Evolutionary conservation across 805 yeast species (phyloP), one percentile per base, ranked within the genome.

Genomic region (Wickerhamiella dianesei): DNA sequence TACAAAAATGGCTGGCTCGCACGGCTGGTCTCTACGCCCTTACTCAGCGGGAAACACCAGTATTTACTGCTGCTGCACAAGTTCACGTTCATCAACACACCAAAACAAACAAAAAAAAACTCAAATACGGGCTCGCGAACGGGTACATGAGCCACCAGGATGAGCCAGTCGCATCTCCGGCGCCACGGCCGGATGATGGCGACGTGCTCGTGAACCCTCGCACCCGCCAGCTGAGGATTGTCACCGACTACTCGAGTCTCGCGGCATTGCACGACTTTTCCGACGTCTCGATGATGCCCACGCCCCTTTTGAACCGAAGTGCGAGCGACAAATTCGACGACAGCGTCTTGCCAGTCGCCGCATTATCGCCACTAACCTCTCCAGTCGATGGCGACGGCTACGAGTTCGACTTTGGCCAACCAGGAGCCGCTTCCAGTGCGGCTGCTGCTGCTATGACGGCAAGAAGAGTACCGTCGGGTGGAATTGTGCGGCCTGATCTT

Each of bases 391-490:
- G 32, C 12, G 32, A 25, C 32, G 32, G 32, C 32, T 25, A 25
- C 32, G 32, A 25, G 6, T 25, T 25, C 32, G 32, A 25, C 12
- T 25, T 25, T 25, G 32, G 32, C 32, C 32, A 25, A 25, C 32
- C 6, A 12, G 12, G 9, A 25, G 6, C 32, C 32, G 12, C 12
- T 25, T 12, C 32, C 9, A 25, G 9, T 25, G 41, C 42, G 37
- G 35, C 21, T 40, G 35, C 12, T 6, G 21, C 17, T 6, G n/a
- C n/a, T 19, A 35, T 36, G 18, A 41, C 45, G n/a, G 44, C 43
- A 14, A 47, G 50, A 41, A 40, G 44, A 44, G 45, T 47, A 3
- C 50, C 50, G 5, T 44, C 50, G 14, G 32, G 32, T 25, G 32
- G 32, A 6, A 25, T 25, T 6, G 32, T 12, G 6, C 32, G 32